Evolutionary conservation across 306 rosid species (phyloP).

Genomic region (peach (Prunus persica)): DNA sequence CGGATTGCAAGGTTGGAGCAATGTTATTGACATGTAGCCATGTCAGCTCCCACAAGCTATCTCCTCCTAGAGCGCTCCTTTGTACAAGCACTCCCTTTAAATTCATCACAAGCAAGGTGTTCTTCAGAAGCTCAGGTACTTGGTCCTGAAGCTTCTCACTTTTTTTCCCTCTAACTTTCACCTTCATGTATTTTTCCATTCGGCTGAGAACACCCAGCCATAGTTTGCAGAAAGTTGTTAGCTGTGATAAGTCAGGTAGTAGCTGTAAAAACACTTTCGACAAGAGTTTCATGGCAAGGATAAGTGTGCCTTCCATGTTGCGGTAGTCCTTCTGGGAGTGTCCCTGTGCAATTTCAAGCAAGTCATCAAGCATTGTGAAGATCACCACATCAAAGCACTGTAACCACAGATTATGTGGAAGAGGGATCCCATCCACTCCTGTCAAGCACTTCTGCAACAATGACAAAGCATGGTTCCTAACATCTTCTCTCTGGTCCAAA

Average conservation of each 20-base stretch:
- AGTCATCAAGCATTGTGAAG: conserved; percentile 95
- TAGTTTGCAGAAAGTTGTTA: conserved; percentile 85
- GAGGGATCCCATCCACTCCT: conserved; percentile 65
- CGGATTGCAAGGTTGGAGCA: conserved; percentile 75
- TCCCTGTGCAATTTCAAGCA: conserved; percentile 91
- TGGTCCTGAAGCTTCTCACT: conserved; percentile 86
- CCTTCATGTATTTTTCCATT: conserved; percentile 89
- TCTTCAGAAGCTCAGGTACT: conserved; percentile 86
- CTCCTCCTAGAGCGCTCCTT: conserved; percentile 88
- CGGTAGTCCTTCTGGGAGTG: conserved; percentile 85
- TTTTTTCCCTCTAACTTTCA: conserved; percentile 77
- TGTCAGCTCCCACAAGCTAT: conserved; percentile 95
- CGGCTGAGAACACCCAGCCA: conserved; percentile 93
- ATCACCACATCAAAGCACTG: conserved; percentile 88
- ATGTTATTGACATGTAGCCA: conserved; percentile 91
- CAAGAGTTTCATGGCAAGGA: conserved; percentile 82
- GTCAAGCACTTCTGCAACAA: conserved; percentile 81
- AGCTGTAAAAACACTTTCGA: conserved; percentile 79
- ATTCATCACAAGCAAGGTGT: conserved; percentile 78
- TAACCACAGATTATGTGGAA: conserved; percentile 57
- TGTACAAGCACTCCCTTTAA: conserved; percentile 65
- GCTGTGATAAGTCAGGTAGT: conserved; percentile 68
- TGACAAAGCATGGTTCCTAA: conserved; percentile 82
- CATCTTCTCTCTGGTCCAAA: conserved; percentile 97
- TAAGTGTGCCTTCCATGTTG: conserved; percentile 96